Evolutionary conservation across 108 stramenopile species (phyloP), one percentile per base, ranked within the genome.

Genomic region (Licmophora abbreviata): DNA sequence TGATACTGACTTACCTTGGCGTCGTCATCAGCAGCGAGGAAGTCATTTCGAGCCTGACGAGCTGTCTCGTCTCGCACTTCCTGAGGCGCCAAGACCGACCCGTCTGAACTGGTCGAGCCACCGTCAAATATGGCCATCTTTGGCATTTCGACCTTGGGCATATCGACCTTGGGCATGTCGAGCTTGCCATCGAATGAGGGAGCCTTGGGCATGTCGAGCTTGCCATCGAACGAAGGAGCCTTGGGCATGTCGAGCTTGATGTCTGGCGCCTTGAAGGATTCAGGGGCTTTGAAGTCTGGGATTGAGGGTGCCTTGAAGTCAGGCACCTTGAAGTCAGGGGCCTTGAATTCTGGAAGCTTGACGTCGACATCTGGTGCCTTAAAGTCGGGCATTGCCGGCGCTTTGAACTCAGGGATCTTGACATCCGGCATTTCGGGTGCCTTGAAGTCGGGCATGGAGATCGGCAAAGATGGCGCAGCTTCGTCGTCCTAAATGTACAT

Each of bases 31-130:
- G 76, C 78, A 11, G 80, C 70, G 42, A 75, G 70, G 57, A 66
- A 85, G 21, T 46, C 66, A 12, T 45, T 36, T 24, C 68, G 64
- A 26, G 74, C 75, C 9, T 51, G 74, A 33, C 64, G 56, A n/a
- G 88, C 88, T 37, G 54, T 61, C 54, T 68, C 73, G 66, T 89
- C 83, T 5, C 88, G 75, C 22, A 73, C 71, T 59, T 89, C 88
- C 61, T 85, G 88, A 17, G 76, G 50, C 23, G 9, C 65, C 48
- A 51, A 29, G 20, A 21, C 62, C 50, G 6, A 50, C 66, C 40
- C 59, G n/a, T 54, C 35, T 58, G 56, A 18, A 47, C 38, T 10
- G 63, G 41, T 24, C 26, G 28, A 23, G 26, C 17, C 30, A 25
- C 54, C 21, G 18, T 45, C 43, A 9, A 14, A 7, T 9, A 1